Conservation (phyloP, 371 early-diverging fungal species). For the Chytridiales sp. region DNA sequence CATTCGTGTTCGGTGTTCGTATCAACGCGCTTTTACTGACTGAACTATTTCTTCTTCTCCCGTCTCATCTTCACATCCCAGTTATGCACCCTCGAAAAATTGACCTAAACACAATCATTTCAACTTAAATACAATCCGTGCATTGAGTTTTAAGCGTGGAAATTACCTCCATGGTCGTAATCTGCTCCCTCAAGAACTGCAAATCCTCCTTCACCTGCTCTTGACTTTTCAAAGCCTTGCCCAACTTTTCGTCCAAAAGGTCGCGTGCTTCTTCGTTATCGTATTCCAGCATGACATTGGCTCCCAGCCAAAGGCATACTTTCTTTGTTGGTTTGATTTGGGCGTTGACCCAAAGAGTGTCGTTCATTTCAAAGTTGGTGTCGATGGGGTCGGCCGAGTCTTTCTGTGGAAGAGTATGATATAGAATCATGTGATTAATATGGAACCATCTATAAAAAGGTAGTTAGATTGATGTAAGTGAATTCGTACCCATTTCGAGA, state of each 20-base stretch:
- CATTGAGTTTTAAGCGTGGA: neutral
- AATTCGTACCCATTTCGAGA: conserved; percentile 58
- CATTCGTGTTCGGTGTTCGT: too few relatives aligned
- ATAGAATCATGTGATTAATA: too few relatives aligned
- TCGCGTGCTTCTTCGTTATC: conserved; percentile 83
- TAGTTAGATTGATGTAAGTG: too few relatives aligned
- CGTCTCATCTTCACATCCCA: conserved; percentile 90
- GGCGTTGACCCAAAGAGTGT: conserved; percentile 89
- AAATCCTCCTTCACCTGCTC: conserved; percentile 83
- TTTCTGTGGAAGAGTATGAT: conserved; percentile 20
- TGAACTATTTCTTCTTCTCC: conserved; percentile 20
- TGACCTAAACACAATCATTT: conserved; percentile 48
- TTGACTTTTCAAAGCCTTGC: conserved; percentile 68
- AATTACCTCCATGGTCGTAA: conserved; percentile 92
- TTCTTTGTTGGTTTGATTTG: conserved; percentile 70
- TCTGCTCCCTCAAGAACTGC: conserved; percentile 92
- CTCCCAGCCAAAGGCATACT: conserved; percentile 95
- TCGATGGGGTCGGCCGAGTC: conserved; percentile 71
- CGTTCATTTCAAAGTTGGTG: conserved; percentile 89
- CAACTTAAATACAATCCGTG: neutral
- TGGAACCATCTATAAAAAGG: too few relatives aligned
- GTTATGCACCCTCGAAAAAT: conserved; percentile 95
- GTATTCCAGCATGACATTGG: conserved; percentile 97
- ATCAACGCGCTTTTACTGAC: too few relatives aligned
- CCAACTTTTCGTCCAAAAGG: conserved; percentile 73